Evolutionary conservation across 2,329 filamentous ascomycete genomes (phyloP), one percentile per base, ranked within the genome.

Genomic region (Epichloe elymi): DNA sequence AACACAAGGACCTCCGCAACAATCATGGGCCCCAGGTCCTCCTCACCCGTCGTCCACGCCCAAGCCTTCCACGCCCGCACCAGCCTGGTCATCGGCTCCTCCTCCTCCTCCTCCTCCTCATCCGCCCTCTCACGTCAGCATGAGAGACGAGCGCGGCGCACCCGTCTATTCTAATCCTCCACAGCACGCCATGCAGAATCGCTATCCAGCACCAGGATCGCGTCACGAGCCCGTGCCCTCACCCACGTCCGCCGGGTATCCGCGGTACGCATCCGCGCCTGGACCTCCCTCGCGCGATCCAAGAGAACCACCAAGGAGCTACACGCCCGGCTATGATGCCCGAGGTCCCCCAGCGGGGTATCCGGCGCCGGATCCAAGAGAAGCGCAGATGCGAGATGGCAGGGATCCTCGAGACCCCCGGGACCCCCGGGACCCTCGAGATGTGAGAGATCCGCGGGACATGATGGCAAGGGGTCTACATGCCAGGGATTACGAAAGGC

Each of bases 401-500:
- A 63, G 66, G 46, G 66, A 70, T 15, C 14, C 23, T 8, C 26
- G 41, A 23, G 40, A 42, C 19, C 40, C 40, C 3, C 8, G 19
- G 10, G 39, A 41, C 11, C 39, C 39, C 19, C 4, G 40, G 5
- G 41, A 43, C 10, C 20, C 41, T 52, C 64, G 68, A 14, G 70
- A 72, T 30, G 54, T 50, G 0, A 50, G 67, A 43, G 68, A 71
- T 51, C 66, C 67, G 33, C 64, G 70, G 30, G 66, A 68, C n/a
- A 63, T 73, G 51, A 65, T 72, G 56, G 62, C 63, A 15, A 67
- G 71, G 36, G 70, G 71, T 26, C 55, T 74, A 35, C 63, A 71
- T 48, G 71, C 70, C 14, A 71, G 71, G 35, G 71, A 74, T 36
- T 74, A 72, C 48, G 71, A 74, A 8, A 65, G 66, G 23, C 70